Evolutionary conservation across 164 flowering plant genomes (phyloP).

Genomic region (Magnolia officinalis): DNA sequence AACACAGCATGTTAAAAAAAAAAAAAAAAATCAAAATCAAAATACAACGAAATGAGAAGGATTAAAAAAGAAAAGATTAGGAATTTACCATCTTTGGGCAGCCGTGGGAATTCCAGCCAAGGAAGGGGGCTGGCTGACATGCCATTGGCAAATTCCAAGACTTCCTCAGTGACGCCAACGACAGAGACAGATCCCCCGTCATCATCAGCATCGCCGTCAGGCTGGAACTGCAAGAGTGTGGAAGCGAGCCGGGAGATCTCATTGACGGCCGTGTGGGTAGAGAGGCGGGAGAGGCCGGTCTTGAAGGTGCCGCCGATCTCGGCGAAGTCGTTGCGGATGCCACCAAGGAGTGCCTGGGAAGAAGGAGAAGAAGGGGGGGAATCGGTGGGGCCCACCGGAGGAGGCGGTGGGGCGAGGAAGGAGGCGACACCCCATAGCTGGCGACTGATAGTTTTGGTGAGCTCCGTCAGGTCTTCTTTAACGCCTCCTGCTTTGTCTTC

Average conservation of each 20-base stretch:
- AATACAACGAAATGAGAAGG: too few relatives aligned
- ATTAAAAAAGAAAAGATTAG: not conserved
- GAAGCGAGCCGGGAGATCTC: slow-evolving; percentile 40
- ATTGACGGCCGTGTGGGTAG: slow-evolving; percentile 21
- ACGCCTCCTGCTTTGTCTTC: slow-evolving; percentile 20
- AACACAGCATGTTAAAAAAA: not conserved
- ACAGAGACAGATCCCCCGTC: slow-evolving; percentile 18
- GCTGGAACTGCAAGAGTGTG: slow-evolving; percentile 19
- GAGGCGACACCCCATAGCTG: slow-evolving; percentile 62
- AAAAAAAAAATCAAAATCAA: too few relatives aligned
- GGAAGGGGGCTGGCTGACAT: slow-evolving; percentile 87
- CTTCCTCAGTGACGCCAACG: slow-evolving; percentile 77
- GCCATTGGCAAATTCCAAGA: slow-evolving; percentile 68
- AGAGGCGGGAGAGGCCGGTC: slow-evolving; percentile 23
- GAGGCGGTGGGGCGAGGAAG: slow-evolving; percentile 55
- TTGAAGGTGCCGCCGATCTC: slow-evolving; percentile 41
- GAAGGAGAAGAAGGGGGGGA: slow-evolving; percentile 15
- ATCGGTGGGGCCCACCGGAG: slow-evolving; percentile 21
- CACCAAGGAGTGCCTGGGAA: slow-evolving; percentile 15
- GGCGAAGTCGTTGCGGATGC: slow-evolving; percentile 27
- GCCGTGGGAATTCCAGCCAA: slow-evolving; percentile 86
- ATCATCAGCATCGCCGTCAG: not conserved
- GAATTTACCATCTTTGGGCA: slow-evolving; percentile 54
- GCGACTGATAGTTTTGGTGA: slow-evolving; percentile 43
- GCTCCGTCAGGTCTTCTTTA: slow-evolving; percentile 43